Evolutionary conservation across 2,329 filamentous ascomycete genomes (phyloP).

Genomic region (Fusarium sp.): DNA sequence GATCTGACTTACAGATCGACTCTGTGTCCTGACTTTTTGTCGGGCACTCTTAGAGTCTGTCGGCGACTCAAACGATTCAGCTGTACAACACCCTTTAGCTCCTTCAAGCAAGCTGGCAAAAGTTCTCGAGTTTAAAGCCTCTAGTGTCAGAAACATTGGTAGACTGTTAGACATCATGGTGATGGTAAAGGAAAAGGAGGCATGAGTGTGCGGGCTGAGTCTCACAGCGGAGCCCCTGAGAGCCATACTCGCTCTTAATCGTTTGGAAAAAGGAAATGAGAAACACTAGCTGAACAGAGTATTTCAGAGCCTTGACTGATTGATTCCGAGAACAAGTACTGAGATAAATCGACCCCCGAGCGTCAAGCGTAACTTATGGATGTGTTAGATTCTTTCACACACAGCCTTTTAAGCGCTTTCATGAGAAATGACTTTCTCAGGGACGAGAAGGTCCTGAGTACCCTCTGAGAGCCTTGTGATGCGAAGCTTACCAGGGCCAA

Average conservation of each 20-base stretch:
- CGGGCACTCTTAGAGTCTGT: too few species aligned
- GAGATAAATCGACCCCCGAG: not conserved
- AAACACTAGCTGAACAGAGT: rapidly evolving
- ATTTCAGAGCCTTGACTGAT: too few species aligned
- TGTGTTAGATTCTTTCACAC: not conserved
- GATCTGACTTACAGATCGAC: not conserved
- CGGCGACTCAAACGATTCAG: too few species aligned
- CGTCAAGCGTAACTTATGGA: too few species aligned
- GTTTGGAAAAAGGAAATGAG: too few species aligned
- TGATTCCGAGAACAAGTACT: too few species aligned
- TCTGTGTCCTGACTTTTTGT: not conserved
- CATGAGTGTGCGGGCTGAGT: not conserved
- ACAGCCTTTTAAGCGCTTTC: not conserved
- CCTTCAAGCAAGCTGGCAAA: rapidly evolving
- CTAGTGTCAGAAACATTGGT: rapidly evolving
- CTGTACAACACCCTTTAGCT: not conserved
- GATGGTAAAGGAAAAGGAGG: not conserved
- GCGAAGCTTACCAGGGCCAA: too few species aligned
- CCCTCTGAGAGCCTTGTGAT: not conserved
- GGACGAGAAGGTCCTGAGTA: not conserved
- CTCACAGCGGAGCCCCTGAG: not conserved
- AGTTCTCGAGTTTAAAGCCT: not conserved
- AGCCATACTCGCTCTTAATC: too few species aligned
- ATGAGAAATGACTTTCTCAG: too few species aligned
- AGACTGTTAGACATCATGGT: not conserved